Percentiles rank a stretch among this genome's conserved stretches.
These are phyloP conservation scores for Mariannaea elegans DNA, from an alignment of 2,329 filamentous ascomycete genomes.

Conservation along the genomic window DNA sequence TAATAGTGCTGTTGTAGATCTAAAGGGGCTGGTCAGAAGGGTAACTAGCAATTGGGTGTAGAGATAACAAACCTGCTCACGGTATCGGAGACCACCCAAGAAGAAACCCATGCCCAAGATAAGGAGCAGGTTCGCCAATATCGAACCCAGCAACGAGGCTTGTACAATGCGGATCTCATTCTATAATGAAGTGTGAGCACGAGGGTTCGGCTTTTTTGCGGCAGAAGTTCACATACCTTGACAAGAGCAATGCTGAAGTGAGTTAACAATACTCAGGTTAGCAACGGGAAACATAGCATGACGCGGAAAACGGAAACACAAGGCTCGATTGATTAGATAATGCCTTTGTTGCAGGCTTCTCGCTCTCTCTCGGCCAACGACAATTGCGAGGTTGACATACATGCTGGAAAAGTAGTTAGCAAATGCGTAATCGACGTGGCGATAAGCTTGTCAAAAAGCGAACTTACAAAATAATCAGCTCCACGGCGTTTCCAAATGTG, in stretches of 20 bases:
- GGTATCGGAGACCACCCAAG: constrained; percentile 83
- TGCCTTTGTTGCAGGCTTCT: constrained; percentile 18
- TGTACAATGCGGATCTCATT: constrained; percentile 91
- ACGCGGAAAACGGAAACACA: constrained; percentile 26
- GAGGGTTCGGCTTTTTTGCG: too few species aligned
- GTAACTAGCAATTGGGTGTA: too few species aligned
- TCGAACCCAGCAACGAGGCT: constrained; percentile 87
- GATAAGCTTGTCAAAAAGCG: not conserved
- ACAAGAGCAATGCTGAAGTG: constrained; percentile 74
- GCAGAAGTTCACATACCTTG: constrained; percentile 55
- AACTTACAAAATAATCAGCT: constrained; percentile 77
- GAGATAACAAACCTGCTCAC: constrained; percentile 72
- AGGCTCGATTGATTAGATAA: constrained; percentile 28
- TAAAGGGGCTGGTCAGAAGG: constrained; percentile 41
- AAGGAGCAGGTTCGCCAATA: constrained; percentile 85
- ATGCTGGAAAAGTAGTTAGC: constrained; percentile 52
- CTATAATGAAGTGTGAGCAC: constrained; percentile 43
- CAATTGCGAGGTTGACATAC: constrained; percentile 52
- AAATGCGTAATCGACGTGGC: not conserved
- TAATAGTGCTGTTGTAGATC: constrained; percentile 95
- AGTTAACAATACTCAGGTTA: constrained; percentile 25
- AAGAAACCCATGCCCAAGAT: constrained; percentile 94
- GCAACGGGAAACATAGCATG: constrained; percentile 13
- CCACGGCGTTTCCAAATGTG: constrained; percentile 82
- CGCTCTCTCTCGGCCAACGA: constrained; percentile 21